Base-by-base conservation (phyloP, 2,329 filamentous ascomycete species). In the Sporothrix pallida region DNA sequence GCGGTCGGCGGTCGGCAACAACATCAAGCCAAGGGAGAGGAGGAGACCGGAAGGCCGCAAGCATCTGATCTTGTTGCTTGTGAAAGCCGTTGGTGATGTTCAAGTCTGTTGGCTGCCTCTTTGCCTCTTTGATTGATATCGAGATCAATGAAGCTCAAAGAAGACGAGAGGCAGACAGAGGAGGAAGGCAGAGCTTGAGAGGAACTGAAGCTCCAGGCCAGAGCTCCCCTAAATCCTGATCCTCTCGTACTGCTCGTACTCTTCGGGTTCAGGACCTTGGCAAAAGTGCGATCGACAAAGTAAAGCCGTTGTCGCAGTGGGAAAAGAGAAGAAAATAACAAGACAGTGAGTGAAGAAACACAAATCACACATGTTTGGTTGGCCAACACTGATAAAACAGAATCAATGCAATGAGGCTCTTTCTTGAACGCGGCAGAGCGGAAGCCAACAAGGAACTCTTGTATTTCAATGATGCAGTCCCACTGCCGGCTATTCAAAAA, bases 251-350 rank as follows among this genome's bases (percentile, higher is more conserved):
- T 37, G 31, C 31, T 37, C 31, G 31, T 37, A 37, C 31, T 37
- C 31, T 37, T 37, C 31, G 31, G 31, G 56, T 23, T 60, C 42
- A 26, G 63, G 7, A n/a, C 20, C 44, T 68, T 48, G 63, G 65
- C 67, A 60, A 60, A 37, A 60, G 56, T 60, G 56, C 56, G 13
- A 60, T 60, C 56, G 56, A 60, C 56, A 60, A 60, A n/a, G 52
- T 26, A 60, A 60, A n/a, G 52, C 26, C 56, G 13, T 37, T 60
- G 56, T 37, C 26, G 56, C 56, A 60, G 15, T 12, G 10, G 31
- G 20, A 58, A 58, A 15, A 58, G 31, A 5, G 23, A 9, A 9
- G 52, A 54, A 6, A 54, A n/a, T 6, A 31, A 54, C 52, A 54
- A 4, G 20, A 8, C 20, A 20, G 23, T 3, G 23, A 26, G 23